Base-by-base conservation (phyloP, 768 basidiomycete species). In the Pleurotus citrinopileatus region DNA sequence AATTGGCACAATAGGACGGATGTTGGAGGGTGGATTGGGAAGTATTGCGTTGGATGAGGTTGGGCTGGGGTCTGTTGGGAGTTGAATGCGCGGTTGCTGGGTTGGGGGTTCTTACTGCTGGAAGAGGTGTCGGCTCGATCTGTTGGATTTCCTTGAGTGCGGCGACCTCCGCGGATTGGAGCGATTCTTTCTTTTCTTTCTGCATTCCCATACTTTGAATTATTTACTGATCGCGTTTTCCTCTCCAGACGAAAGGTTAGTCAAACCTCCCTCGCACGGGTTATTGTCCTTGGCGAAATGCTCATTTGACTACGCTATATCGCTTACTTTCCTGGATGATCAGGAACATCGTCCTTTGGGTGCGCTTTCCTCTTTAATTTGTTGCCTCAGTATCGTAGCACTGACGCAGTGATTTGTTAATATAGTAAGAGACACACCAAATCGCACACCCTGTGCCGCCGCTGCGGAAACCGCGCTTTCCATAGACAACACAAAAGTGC, bases 401-500 rank as follows among this genome's bases (percentile, higher is more conserved):
- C 27, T 19, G 19, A 47, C 25, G 52, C 52, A n/a, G 53, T 9
- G 32, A 34, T 51, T 27, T 15, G 36, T 32, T 53, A 12, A 36
- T 59, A 59, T 71, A 93, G 94, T 91, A 95, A 95, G 81, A 82
- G 93, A 71, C 94, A 95, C 84, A 90, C 91, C 62, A 97, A 96
- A 80, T 86, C 91, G 60, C 94, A 96, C 82, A 94, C 93, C 54
- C 87, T 98, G 65, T 99, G 97, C 84, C 83, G 94, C 70, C 91
- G 97, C 64, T 99, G 97, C 75, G 94, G 94, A 61, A 83, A 87
- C 75, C 86, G 96, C 56, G 84, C 94, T 29, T 96, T 98, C 82
- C 97, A 98, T 85, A 89, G 86, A 75, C 96, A 99, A 78, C 92
- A 99, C 81, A 94, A 98, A 82, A 88, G 93, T 95, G 61, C 64